Evolutionary conservation across 2,329 filamentous ascomycete genomes (phyloP).

Genomic region (Cercospora canescens): DNA sequence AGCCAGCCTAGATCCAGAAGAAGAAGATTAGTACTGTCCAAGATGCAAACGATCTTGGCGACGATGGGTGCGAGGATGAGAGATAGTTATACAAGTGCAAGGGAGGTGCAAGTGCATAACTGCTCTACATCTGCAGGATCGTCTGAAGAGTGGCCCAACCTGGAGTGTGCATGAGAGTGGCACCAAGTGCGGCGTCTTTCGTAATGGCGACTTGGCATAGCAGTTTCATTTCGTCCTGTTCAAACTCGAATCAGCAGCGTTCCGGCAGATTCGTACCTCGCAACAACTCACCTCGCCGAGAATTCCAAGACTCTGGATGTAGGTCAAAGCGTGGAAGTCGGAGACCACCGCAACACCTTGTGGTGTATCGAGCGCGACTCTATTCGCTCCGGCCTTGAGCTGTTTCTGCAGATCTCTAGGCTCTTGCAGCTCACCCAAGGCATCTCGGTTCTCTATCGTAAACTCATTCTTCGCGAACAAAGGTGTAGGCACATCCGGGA

Average conservation of each 20-base stretch:
- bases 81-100: slow-evolving; percentile 12
- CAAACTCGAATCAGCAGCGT: slow-evolving; percentile 17
- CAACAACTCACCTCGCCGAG: slow-evolving; percentile 70
- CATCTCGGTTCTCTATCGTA: slow-evolving; percentile 87
- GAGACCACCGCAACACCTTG: slow-evolving; percentile 71
- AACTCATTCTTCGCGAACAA: slow-evolving; percentile 78
- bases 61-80: slow-evolving; percentile 4
- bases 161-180: slow-evolving; percentile 79
- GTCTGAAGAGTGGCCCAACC: slow-evolving; percentile 95
- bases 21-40: slow-evolving; percentile 24
- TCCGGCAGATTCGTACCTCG: neutral
- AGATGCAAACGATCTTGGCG: slow-evolving; percentile 8
- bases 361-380: slow-evolving; percentile 56
- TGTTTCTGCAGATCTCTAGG: slow-evolving; percentile 65
- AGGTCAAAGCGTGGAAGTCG: slow-evolving; percentile 93
- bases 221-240: slow-evolving; percentile 82
- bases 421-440: slow-evolving; percentile 84
- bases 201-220: slow-evolving; percentile 81
- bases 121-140: slow-evolving; percentile 62
- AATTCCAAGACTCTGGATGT: slow-evolving; percentile 76
- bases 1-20: slow-evolving; percentile 34
- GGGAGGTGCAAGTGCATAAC: slow-evolving; percentile 14
- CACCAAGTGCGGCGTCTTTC: slow-evolving; percentile 77
- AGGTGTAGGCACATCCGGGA: slow-evolving; percentile 65
- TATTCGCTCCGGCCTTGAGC: slow-evolving; percentile 60